A percentile compares a stretch with the other conserved stretches of the same genome.
Conservation (phyloP, 1,284 basidiomycete species). For the Exobasidium cylindrosporum region DNA sequence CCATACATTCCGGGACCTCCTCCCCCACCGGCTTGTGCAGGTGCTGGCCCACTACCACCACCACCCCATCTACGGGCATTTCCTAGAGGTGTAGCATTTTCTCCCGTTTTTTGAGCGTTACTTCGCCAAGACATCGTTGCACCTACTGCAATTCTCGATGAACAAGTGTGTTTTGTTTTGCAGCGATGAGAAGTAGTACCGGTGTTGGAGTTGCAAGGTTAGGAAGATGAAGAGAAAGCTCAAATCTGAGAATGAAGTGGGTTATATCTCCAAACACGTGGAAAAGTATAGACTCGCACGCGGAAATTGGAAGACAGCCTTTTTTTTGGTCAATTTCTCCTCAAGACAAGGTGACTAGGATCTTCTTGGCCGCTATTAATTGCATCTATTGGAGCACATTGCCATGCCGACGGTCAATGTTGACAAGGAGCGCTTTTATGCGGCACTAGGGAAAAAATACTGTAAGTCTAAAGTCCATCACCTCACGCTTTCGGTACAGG, state of each 20-base stretch:
- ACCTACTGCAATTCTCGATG: too few relatives aligned
- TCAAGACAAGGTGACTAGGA: background rate
- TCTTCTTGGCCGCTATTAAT: background rate
- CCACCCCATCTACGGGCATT: constrained; percentile 45
- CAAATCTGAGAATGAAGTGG: too few relatives aligned
- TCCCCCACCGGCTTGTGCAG: constrained; percentile 6
- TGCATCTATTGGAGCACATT: background rate
- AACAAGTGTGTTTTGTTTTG: too few relatives aligned
- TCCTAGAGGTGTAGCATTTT: constrained; percentile 50
- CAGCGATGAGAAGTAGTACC: too few relatives aligned
- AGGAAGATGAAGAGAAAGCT: too few relatives aligned
- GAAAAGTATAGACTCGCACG: background rate
- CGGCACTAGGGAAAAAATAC: constrained; percentile 78
- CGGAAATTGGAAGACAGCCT: too few relatives aligned
- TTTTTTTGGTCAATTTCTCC: too few relatives aligned
- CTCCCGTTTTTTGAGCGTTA: constrained; percentile 49
- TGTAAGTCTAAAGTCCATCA: constrained; percentile 32
- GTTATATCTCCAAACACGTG: too few relatives aligned
- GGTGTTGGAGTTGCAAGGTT: too few relatives aligned
- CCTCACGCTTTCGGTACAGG: background rate
- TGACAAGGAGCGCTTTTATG: constrained; percentile 91
- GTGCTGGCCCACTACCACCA: constrained; percentile 22
- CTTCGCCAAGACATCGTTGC: constrained; percentile 50
- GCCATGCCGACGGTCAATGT: constrained; percentile 89
- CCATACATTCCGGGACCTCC: constrained; percentile 2